Evolutionary conservation across 192 early-diverging fungal genomes (phyloP), one percentile per base, ranked within the genome.

Genomic region (Chytriomyces sp.): DNA sequence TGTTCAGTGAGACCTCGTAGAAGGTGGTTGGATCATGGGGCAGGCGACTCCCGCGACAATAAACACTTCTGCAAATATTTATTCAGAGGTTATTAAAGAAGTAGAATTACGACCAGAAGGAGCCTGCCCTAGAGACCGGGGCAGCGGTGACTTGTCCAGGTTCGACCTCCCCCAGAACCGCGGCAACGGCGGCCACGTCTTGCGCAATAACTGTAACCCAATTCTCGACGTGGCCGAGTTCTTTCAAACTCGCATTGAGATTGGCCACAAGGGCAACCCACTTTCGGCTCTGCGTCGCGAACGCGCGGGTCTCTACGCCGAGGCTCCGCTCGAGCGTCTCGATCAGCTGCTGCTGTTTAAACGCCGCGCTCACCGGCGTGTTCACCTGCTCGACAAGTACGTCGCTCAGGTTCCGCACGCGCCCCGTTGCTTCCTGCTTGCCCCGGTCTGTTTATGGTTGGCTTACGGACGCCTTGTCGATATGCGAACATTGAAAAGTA

Each of bases 191-290:
- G 1, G 7, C 28, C 89, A 94, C 91, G 72, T 96, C 94, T 66
- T 81, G 78, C 39, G 94, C 92, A 34, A 96, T 93, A 19, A 91
- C 89, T 30, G 86, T 77, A 0, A 90, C 91, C 94, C 94, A 96
- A 74, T 92, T 91, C 52, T 90, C 81, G 22, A 94, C 90, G 73
- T 94, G 91, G 25, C 94, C 94, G 14, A 96, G 82, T 71, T 96
- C 91, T 88, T 96, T 96, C 5, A 94, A 78, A 25, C 93, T 82
- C 0, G 77, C 79, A 71, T 89, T 92, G 69, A 94, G 92, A 64
- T 89, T 81, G 37, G 89, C 87, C 0, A 94, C 86, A 40, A 93
- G 76, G 39, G 80, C 78, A 0, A 93, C 77, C 94, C 94, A 96
- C 76, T 93, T 89, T 33, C 88, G 78, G 7, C 92, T 90, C 68